Base-by-base conservation (phyloP, 345 rosid genomes). In the Eucalyptus globulus region DNA sequence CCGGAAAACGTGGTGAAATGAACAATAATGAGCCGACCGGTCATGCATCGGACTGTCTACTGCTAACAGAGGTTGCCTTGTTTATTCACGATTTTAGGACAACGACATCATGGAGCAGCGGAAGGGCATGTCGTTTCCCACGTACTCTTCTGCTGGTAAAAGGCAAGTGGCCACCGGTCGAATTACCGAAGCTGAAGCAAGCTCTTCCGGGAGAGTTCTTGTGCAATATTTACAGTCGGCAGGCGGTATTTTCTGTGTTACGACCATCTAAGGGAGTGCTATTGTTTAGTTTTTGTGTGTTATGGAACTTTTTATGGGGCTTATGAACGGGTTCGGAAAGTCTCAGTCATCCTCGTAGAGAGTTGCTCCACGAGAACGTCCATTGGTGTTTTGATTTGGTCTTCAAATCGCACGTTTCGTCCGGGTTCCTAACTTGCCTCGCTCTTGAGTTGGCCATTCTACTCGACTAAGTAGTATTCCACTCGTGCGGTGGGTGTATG, bases 391-490 rank as follows among this genome's bases (percentile, higher is more conserved):
- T 49, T 69, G 86, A 53, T 86, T 65, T 87, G 88, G 50, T 45
- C 89, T 89, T 87, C 50, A 19, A 89, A 87, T 89, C 49, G 31
- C 40, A 90, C 17, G 14, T 65, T 90, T 86, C 87, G 86, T 86
- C 81, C 37, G 9, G 40, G 29, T 72, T 90, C 88, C 88, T 31
- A 83, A 43, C 89, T 88, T 88, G 91, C 87, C 87, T 90, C 47
- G 50, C 87, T 88, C 88, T 88, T 44, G 80, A 31, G 90, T 86
- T 90, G 87, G 80, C 91, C 88, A 80, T 90, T 90, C 45, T 50
- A 90, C 88, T 88, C 14, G 87, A 90, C 90, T 54, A 34, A 90
- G 90, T 60, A 87, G 90, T 89, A 89, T 87, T 89, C 67, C 89
- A 87, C 76, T 87, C 60, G 51, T 81, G 86, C 90, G 50, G 72